Percentiles rank a stretch among this genome's conserved stretches.
Evolutionary conservation across 257 asterid genomes (phyloP).

Genomic region (Solanum virginianum): DNA sequence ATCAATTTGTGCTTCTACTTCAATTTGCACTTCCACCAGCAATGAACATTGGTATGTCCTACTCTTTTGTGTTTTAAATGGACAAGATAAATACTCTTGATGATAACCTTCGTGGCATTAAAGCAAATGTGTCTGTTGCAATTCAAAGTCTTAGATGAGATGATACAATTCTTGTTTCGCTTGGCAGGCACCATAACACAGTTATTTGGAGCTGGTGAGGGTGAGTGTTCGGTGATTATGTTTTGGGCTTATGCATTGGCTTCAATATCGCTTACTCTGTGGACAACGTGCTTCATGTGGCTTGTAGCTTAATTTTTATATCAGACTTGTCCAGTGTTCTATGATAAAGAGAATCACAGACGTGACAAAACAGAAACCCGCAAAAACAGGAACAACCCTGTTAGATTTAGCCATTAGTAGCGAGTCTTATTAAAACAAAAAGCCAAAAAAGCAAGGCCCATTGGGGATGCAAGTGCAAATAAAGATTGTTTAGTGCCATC

Average conservation of each 20-base stretch:
- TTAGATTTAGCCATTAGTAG: neutral
- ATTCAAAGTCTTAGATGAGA: neutral
- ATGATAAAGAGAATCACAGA: neutral
- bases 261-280: constrained; percentile 52
- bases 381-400: neutral
- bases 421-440: neutral
- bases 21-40: constrained; percentile 89
- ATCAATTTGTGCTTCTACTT: constrained; percentile 68
- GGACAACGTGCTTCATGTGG: constrained; percentile 72
- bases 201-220: constrained; percentile 68
- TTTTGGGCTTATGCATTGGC: constrained; percentile 63
- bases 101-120: neutral
- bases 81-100: neutral
- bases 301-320: constrained; percentile 18
- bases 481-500: neutral
- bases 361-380: no score
- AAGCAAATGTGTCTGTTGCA: neutral
- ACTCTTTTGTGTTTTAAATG: neutral
- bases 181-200: constrained; percentile 62
- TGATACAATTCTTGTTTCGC: neutral
- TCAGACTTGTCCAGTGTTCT: neutral
- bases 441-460: neutral
- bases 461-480: neutral
- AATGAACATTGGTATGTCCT: constrained; percentile 59
- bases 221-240: constrained; percentile 81